phyloP scores from a whole-genome alignment of 2,329 filamentous ascomycete species.

The Sporothrix phasma region DNA sequence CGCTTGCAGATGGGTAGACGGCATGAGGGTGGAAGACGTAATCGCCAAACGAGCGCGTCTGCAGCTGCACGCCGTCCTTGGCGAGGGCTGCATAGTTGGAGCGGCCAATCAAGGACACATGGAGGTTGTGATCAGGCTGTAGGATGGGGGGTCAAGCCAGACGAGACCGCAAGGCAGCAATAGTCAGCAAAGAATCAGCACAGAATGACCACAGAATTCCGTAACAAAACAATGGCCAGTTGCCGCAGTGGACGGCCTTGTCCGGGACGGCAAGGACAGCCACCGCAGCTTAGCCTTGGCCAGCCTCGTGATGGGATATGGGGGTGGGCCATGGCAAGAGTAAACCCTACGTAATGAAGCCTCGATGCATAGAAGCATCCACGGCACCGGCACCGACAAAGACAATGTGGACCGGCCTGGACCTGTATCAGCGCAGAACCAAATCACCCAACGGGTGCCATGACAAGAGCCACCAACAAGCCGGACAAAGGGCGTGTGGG shows the following conservation, averaged over 20 bases:
- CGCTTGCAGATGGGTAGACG: slow-evolving; percentile 51
- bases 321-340: background rate
- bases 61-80: slow-evolving; percentile 50
- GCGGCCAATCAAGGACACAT: slow-evolving; percentile 61
- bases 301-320: background rate
- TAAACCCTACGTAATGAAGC: slow-evolving; percentile 44
- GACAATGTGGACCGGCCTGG: slow-evolving; percentile 45
- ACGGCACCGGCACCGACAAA: slow-evolving; percentile 63
- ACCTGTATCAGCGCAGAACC: slow-evolving; percentile 5
- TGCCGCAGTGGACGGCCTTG: too few species aligned
- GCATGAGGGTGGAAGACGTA: slow-evolving; percentile 53
- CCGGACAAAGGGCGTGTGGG: background rate
- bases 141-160: background rate
- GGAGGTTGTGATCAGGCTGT: slow-evolving; percentile 40
- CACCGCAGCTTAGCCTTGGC: background rate
- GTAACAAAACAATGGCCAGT: too few species aligned
- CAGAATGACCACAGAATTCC: too few species aligned
- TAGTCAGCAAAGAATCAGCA: background rate
- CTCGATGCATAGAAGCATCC: slow-evolving; percentile 62
- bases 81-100: slow-evolving; percentile 61
- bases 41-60: slow-evolving; percentile 56
- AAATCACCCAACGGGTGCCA: background rate
- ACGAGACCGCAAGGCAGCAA: background rate
- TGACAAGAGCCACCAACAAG: background rate
- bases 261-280: background rate